Base-by-base conservation (phyloP, 108 stramenopile genomes). In the Discostella stelligeroides region DNA sequence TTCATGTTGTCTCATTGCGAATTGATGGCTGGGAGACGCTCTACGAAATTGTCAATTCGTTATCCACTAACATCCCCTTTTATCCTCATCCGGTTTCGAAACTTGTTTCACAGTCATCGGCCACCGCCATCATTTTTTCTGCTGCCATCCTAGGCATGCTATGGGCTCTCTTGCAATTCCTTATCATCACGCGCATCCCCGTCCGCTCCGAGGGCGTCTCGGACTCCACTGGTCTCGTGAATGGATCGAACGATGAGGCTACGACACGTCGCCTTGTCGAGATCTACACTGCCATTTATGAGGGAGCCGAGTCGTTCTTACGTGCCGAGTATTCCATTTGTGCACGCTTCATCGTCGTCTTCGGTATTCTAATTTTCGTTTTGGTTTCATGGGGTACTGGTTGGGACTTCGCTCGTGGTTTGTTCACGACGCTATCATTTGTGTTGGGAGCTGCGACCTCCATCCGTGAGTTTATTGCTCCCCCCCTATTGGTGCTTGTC, bases 241-340 rank as follows among this genome's bases (percentile, higher is more conserved):
- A 60, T 39, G 85, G 82, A 21, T 60, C 72, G 29, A 81, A 86
- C 69, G 88, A 94, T 57, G 90, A 89, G 49, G 87, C 81, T 45
- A 86, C 84, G n/a, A 91, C 89, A 18, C 65, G 48, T n/a, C 91
- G 90, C 42, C 86, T 95, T 27, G 60, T 82, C 1, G 92, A 97
- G 70, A 97, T 98, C 55, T 95, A 96, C 75, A 84, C 89, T 50
- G 96, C 95, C 24, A 99, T 99, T 81, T 89, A 92, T 60, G 83
- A 91, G 59, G 98, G 98, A 28, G 98, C 98, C 51, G 93, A 97
- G 56, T 88, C 94, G 48, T 98, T 98, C 84, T 77, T 99, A 21
- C 55, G 75, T 2, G 96, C 98, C 38, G 97, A 99, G 78, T 99
- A 99, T 85, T 73, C 58, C 59, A 95, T 98, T 58, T 98, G 97